These are phyloP conservation scores for Aspergillus steynii DNA, from an alignment of 495 filamentous ascomycete species.

Conservation along the genomic window DNA sequence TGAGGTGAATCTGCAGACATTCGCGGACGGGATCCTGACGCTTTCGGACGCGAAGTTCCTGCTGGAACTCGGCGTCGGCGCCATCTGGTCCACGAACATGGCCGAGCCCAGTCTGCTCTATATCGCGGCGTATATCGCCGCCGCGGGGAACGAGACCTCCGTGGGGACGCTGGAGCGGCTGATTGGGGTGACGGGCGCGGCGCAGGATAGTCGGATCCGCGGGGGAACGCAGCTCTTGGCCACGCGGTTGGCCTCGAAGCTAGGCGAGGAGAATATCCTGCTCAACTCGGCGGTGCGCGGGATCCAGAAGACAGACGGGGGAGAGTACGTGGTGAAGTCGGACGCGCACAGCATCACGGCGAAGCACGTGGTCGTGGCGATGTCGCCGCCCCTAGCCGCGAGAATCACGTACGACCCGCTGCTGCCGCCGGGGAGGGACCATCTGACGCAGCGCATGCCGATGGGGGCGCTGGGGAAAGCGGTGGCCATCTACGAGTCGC, in stretches of 20 bases:
- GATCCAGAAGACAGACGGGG: slow-evolving; percentile 8
- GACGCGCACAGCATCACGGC: slow-evolving; percentile 5
- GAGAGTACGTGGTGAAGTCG: slow-evolving; percentile 9
- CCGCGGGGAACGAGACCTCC: slow-evolving; percentile 18
- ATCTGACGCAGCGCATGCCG: slow-evolving; percentile 23
- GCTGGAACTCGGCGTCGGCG: slow-evolving; percentile 5
- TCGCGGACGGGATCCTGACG: background rate
- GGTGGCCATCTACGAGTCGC: slow-evolving; percentile 22
- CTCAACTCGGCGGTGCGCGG: slow-evolving; percentile 11
- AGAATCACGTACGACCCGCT: slow-evolving; percentile 17
- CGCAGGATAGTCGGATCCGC: slow-evolving; percentile 21
- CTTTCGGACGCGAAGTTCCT: slow-evolving; percentile 12
- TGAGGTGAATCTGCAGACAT: slow-evolving; percentile 15
- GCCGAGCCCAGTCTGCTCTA: slow-evolving; percentile 24
- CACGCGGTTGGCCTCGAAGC: slow-evolving; percentile 12
- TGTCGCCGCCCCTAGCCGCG: slow-evolving; percentile 18
- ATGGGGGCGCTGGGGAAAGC: slow-evolving; percentile 30
- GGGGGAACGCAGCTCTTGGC: slow-evolving; percentile 23
- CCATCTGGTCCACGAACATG: slow-evolving; percentile 15
- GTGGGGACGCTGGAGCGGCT: slow-evolving; percentile 21
- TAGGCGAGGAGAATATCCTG: slow-evolving; percentile 14
- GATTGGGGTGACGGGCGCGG: slow-evolving; percentile 12
- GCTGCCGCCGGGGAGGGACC: slow-evolving; percentile 20
- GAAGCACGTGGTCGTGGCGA: slow-evolving; percentile 19
- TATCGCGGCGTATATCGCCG: slow-evolving; percentile 21